Conservation (phyloP, 371 early-diverging fungal genomes). For the Haplosporangium sp. region DNA sequence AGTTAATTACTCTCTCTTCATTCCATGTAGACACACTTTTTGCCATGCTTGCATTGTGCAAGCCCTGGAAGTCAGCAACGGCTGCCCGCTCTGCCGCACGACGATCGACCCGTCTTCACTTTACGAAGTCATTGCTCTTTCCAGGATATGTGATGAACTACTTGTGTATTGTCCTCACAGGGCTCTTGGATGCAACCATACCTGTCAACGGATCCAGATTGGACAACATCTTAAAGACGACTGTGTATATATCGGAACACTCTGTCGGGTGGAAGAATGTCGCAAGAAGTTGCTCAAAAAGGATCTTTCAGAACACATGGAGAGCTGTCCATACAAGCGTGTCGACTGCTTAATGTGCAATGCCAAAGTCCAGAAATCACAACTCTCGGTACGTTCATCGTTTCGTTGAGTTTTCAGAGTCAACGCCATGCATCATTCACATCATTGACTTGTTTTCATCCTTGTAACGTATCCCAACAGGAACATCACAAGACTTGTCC, state of each 20-base stretch:
- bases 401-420: background rate
- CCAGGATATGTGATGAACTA: slow-evolving; percentile 78
- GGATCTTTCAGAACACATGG: slow-evolving; percentile 65
- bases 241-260: slow-evolving; percentile 65
- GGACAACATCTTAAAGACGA: slow-evolving; percentile 67
- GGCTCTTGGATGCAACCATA: slow-evolving; percentile 67
- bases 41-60: slow-evolving; percentile 71
- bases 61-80: slow-evolving; percentile 60
- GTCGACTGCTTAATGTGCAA: slow-evolving; percentile 74
- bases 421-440: background rate
- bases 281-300: slow-evolving; percentile 66
- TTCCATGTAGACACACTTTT: slow-evolving; percentile 72
- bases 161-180: slow-evolving; percentile 68
- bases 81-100: slow-evolving; percentile 78
- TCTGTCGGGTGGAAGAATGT: slow-evolving; percentile 72
- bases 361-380: slow-evolving; percentile 58
- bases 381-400: slow-evolving; percentile 27
- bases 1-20: slow-evolving; percentile 1
- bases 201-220: slow-evolving; percentile 70
- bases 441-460: background rate
- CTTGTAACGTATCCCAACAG: slow-evolving; percentile 41
- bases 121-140: slow-evolving; percentile 72
- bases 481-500: slow-evolving; percentile 71
- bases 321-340: slow-evolving; percentile 67
- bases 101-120: slow-evolving; percentile 58